Base-by-base conservation (phyloP, 371 early-diverging fungal genomes). In the Polyrhizophydium stewartii region DNA sequence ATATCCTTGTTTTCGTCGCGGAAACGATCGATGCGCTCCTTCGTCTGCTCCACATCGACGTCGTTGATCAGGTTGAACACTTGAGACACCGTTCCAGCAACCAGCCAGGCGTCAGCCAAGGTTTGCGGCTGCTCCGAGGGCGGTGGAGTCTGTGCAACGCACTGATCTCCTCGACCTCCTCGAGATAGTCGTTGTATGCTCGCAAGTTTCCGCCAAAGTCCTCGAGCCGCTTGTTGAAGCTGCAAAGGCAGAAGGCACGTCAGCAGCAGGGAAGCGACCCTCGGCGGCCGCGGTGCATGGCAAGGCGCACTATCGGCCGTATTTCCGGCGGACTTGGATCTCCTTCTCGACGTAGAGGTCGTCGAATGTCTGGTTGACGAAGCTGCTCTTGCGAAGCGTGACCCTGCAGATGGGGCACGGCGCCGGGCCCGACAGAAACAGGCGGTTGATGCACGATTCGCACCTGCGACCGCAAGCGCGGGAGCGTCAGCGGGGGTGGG, bases 331-430 rank as follows among this genome's bases (percentile, higher is more conserved):
- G 56, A 92, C 86, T 43, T 89, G 85, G n/a, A 94, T 89, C 74
- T 97, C 98, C 75, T 92, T 94, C 67, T 97, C 98, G 7, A 96
- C 96, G 1, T 80, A 77, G 25, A 96, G 79, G 71, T 97, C 94
- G 68, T 94, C 96, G 73, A 97, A 97, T 17, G 90, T 92, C 58
- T 90, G 95, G 35, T 81, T 84, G 59, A 88, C 87, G 74, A 95
- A 96, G 55, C 91, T 85, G 60, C 85, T 85, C 65, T 92, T 92
- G 58, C 91, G 75, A 55, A 97, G 75, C 2, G 88, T 87, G 56
- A 81, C 83, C 25, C 83, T 84, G 80, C 97, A 97, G 13, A 89
- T 87, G 0, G 96, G 98, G 67, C 98, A 97, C 0, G 94, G 92
- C 1, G 92, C 95, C 12, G 93, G 90, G 1, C 96, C 96, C 27